These are phyloP conservation scores for Perkinsus chesapeaki DNA, from an alignment of 169 alveolate genomes.

Conservation along the genomic window DNA sequence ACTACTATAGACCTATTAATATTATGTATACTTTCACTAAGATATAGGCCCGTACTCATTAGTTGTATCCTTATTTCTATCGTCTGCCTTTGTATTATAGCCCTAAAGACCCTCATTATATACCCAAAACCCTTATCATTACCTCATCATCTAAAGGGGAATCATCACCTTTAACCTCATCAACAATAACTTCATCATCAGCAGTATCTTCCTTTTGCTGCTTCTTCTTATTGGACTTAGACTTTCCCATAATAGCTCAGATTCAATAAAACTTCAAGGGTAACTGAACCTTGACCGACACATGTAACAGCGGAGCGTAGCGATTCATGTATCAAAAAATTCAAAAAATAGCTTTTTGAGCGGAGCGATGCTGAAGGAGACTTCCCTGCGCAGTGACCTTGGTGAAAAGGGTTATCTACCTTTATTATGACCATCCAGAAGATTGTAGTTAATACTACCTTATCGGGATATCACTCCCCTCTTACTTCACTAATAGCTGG, in stretches of 20 bases:
- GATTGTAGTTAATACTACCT: background rate
- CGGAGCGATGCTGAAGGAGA: background rate
- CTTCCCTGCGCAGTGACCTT: background rate
- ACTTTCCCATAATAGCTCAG: background rate
- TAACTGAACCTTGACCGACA: background rate
- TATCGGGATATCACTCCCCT: background rate
- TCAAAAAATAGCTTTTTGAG: background rate
- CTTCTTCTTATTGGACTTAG: background rate
- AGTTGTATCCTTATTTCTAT: too few relatives aligned
- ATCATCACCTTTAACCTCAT: background rate
- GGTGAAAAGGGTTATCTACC: background rate
- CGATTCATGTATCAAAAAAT: background rate
- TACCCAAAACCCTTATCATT: background rate
- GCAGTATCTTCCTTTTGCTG: background rate
- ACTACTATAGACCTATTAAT: too few relatives aligned
- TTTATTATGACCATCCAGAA: background rate
- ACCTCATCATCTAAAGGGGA: background rate
- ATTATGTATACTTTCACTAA: too few relatives aligned
- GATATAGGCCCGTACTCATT: too few relatives aligned
- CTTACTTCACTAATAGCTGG: background rate
- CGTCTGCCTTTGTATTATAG: too few relatives aligned
- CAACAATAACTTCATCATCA: background rate
- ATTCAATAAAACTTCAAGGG: background rate
- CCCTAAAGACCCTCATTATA: too few relatives aligned
- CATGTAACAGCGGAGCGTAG: background rate